A percentile compares a stretch with the other conserved stretches of the same genome.
Evolutionary conservation across 345 rosid genomes (phyloP).

Genomic region (Lumnitzera racemosa): DNA sequence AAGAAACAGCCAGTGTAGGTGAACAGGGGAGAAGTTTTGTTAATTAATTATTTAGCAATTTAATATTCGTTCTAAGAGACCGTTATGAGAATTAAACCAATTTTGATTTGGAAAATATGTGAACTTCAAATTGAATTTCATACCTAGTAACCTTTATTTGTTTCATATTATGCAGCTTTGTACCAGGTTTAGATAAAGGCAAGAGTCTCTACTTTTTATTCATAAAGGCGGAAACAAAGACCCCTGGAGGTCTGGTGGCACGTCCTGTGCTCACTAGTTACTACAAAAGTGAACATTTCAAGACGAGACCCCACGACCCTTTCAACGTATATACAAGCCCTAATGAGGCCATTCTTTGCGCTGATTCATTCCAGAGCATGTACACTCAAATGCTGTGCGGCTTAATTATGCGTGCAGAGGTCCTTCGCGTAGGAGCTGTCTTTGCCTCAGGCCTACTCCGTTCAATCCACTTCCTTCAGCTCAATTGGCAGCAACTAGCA

Average conservation of each 20-base stretch:
- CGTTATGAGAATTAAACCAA: too few species aligned
- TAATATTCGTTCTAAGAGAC: too few species aligned
- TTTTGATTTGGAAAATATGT: too few species aligned
- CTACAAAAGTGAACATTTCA: slow-evolving; percentile 37
- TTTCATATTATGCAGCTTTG: slow-evolving; percentile 33
- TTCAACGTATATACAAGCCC: slow-evolving; percentile 36
- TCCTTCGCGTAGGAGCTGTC: slow-evolving; percentile 32
- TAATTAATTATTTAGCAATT: too few species aligned
- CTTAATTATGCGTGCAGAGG: slow-evolving; percentile 22
- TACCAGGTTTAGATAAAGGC: slow-evolving; percentile 78
- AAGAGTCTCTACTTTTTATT: slow-evolving; percentile 57
- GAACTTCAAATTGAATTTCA: background rate
- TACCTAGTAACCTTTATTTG: background rate
- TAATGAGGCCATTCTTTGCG: slow-evolving; percentile 29
- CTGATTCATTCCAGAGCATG: slow-evolving; percentile 41
- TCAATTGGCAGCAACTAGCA: slow-evolving; percentile 24
- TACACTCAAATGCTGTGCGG: slow-evolving; percentile 33
- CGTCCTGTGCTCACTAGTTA: slow-evolving; percentile 41
- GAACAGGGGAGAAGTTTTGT: too few species aligned
- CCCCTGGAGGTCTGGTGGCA: slow-evolving; percentile 34
- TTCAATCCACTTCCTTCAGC: slow-evolving; percentile 32
- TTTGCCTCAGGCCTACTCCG: slow-evolving; percentile 38
- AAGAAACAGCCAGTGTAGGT: too few species aligned
- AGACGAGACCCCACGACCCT: slow-evolving; percentile 26
- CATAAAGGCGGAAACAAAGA: slow-evolving; percentile 29